Evolutionary conservation across 2,329 filamentous ascomycete genomes (phyloP).

Genomic region (Penicillium griseofulvum): DNA sequence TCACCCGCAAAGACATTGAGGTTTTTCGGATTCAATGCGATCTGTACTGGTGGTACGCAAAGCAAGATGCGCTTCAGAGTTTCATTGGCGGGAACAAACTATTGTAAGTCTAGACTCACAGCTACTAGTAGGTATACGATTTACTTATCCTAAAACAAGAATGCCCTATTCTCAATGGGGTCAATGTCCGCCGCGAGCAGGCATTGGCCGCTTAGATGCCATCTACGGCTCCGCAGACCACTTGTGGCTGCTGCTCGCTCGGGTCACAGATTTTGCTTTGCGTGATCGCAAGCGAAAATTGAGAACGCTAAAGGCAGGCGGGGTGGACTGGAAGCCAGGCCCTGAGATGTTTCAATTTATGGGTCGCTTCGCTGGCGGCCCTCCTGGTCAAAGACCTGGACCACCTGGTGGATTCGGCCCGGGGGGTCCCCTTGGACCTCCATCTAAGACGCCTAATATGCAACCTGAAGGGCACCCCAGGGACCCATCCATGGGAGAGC

Average conservation of each 20-base stretch:
- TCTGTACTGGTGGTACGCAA: slow-evolving; percentile 92
- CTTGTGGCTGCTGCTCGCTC: slow-evolving; percentile 74
- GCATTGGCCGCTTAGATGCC: slow-evolving; percentile 72
- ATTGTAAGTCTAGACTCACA: slow-evolving; percentile 61
- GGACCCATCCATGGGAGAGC: not conserved
- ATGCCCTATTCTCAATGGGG: slow-evolving; percentile 78
- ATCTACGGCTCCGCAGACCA: slow-evolving; percentile 89
- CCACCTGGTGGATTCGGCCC: slow-evolving; percentile 11
- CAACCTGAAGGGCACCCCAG: slow-evolving; percentile 9
- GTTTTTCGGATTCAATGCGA: slow-evolving; percentile 79
- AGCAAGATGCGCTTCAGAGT: slow-evolving; percentile 90
- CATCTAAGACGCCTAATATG: slow-evolving; percentile 11
- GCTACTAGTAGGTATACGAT: not conserved
- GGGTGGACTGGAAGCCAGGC: slow-evolving; percentile 56
- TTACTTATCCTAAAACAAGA: slow-evolving; percentile 48
- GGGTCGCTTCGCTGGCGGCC: slow-evolving; percentile 27
- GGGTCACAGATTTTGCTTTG: slow-evolving; percentile 73
- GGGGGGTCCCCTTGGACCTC: slow-evolving; percentile 10
- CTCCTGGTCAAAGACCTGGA: slow-evolving; percentile 9
- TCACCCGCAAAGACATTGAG: slow-evolving; percentile 63
- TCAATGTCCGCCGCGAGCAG: slow-evolving; percentile 82
- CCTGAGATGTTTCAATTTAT: slow-evolving; percentile 48
- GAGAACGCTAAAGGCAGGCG: slow-evolving; percentile 60
- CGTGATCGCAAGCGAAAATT: slow-evolving; percentile 77
- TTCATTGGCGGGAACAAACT: slow-evolving; percentile 80